Base-by-base conservation (phyloP, 768 basidiomycete genomes). In the Brasilioporus rufonigricans region DNA sequence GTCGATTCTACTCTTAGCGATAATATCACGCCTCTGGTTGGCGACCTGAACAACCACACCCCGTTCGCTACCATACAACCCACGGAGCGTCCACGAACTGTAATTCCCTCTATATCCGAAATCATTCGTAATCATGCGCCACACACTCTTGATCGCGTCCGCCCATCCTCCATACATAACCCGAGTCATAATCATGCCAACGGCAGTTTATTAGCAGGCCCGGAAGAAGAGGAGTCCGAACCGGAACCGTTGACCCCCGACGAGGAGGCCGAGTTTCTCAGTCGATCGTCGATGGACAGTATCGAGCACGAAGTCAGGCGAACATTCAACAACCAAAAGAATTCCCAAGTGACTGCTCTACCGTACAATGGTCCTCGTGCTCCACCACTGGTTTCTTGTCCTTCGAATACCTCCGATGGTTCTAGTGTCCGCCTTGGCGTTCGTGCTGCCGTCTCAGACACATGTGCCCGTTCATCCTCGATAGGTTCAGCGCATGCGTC, bases 261-360 rank as follows among this genome's bases (percentile, higher is more conserved):
- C 50, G 85, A 86, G 55, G 87, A 87, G 56, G 74, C 76, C 2
- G 87, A 89, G 43, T 64, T 86, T 44, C 59, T 89, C 47, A 85
- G 87, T 38, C 83, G 88, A n/a, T 93, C 92, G 21, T 93, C 91
- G 18, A 82, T 92, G 58, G 92, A 94, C 69, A 92, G 90, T 56
- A 85, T 94, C 26, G 89, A 91, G 21, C 85, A 90, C 62, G 92
- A 94, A 76, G 83, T 91, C 31, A 80, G 78, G 54, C 81, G 74
- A 52, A 91, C 88, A 11, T 73, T 91, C 58, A 83, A 81, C 57
- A 81, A 79, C 46, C 85, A 90, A 67, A 66, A 62, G 49, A 66
- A 65, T 48, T 70, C 65, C 1, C 59, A 52, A 63, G 58, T 65
- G 18, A 62, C 57, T 19, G 62, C 72, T 27, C 72, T 76, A 27